These are phyloP conservation scores for Nakazawaea holstii DNA, from an alignment of 805 yeast genomes.

Conservation along the genomic window DNA sequence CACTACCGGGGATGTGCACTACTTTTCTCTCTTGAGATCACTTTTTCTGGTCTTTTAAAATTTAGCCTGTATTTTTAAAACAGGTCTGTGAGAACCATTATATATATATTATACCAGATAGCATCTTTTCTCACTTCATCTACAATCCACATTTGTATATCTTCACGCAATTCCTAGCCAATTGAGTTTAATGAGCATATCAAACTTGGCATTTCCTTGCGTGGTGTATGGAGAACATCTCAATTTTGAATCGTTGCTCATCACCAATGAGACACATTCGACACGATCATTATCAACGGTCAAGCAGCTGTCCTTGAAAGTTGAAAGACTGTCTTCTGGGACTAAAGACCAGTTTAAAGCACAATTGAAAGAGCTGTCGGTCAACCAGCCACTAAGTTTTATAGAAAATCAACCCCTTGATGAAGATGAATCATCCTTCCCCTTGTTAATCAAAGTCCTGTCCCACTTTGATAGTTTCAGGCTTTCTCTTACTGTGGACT, in stretches of 20 bases:
- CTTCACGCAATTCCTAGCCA: no score
- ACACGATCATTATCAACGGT: neutral
- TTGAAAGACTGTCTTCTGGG: neutral
- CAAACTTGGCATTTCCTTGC: neutral
- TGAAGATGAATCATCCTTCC: slow-evolving; percentile 2
- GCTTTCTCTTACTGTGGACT: neutral
- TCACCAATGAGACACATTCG: no score
- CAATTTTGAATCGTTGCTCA: neutral
- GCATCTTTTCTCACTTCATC: no score
- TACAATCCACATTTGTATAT: no score
- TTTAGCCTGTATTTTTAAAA: no score
- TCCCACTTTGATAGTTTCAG: neutral
- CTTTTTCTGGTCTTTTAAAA: no score
- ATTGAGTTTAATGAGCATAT: neutral
- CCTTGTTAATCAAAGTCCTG: neutral
- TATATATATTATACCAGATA: no score
- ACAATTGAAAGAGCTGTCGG: neutral
- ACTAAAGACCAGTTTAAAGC: neutral
- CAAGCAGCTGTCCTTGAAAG: neutral
- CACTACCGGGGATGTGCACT: no score
- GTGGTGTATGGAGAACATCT: neutral
- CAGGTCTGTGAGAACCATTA: no score
- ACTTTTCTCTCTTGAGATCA: no score
- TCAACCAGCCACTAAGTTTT: neutral
- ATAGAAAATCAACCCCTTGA: neutral